Evolutionary conservation across 225 moss, liverwort and hornwort species (phyloP).

Genomic region (Physcomitrellopsis africana): DNA sequence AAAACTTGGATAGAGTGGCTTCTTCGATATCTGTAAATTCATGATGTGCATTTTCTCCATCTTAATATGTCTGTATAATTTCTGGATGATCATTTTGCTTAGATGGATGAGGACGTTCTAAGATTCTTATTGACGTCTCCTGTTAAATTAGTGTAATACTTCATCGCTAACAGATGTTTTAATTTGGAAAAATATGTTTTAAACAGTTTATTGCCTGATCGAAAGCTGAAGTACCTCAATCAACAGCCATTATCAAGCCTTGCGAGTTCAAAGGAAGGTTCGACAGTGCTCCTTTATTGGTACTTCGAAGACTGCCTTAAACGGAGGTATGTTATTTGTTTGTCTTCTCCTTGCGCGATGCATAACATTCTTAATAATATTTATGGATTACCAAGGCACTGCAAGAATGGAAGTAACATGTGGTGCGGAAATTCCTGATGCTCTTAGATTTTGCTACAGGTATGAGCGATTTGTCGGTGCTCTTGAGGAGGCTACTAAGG

Average conservation of each 20-base stretch:
- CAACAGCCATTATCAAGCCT: conserved; percentile 85
- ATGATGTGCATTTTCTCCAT: background rate
- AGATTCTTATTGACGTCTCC: conserved; percentile 7
- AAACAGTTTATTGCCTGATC: conserved; percentile 88
- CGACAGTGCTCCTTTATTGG: conserved; percentile 79
- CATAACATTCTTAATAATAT: background rate
- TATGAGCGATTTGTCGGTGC: conserved; percentile 85
- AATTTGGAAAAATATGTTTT: conserved; percentile 4
- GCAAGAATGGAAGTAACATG: background rate
- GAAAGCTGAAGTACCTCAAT: conserved; percentile 90
- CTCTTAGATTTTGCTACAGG: conserved; percentile 44
- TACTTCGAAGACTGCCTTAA: conserved; percentile 96
- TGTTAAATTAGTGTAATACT: conserved; percentile 2
- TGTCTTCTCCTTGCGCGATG: conserved; percentile 5
- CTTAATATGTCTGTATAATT: background rate
- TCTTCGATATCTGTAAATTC: no score
- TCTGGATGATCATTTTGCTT: background rate
- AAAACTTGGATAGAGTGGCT: background rate
- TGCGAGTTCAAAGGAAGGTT: conserved; percentile 72
- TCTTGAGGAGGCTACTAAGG: conserved; percentile 91
- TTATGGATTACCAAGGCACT: background rate
- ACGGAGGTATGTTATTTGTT: conserved; percentile 59
- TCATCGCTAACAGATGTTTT: conserved; percentile 15
- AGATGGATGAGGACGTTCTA: background rate
- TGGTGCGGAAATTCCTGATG: conserved; percentile 24